Base-by-base conservation (phyloP, 176 grass and related monocot genomes). In the Triticum dicoccoides region DNA sequence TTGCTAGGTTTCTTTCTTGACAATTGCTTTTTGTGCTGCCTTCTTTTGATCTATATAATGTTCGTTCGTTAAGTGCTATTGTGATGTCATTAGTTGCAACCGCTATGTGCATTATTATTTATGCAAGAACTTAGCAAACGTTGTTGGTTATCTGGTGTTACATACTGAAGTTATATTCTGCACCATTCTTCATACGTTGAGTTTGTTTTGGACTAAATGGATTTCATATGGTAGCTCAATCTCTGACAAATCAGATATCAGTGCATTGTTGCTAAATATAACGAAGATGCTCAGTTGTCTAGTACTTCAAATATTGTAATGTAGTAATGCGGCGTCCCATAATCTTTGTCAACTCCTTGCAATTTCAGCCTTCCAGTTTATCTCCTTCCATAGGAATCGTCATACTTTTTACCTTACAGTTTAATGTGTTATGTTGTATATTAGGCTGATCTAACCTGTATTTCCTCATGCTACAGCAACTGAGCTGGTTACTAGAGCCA, bases 401-500 rank as follows among this genome's bases (percentile, higher is more conserved):
- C 8, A 10, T 29, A 51, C 15, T 73, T 79, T 61, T 58, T 74
- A 44, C 21, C 44, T 27, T 56, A 3, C 20, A 37, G 82, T 74
- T 75, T 74, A 44, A 33, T 12, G 9, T 20, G 23, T 29, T 51
- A 76, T 0, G 8, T 69, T 79, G 4, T 59, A 39, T 37, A 51
- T 49, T 72, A n/a, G 15, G 38, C 41, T 80, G 12, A 9, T 73
- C 14, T 80, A 44, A 79, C 34, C 23, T 86, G 32, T 73, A 6
- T 89, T 70, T 87, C 13, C 67, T 73, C 67, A 77, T 87, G 69
- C n/a, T 83, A 61, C 95, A 95, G 95, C 92, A 85, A 95, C 95
- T 77, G 91, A 95, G 85, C 89, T 95, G 24, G 95, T 97, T 79
- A 91, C 92, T 38, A 89, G 89, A 88, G 86, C 95, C 52, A 97